Percentiles rank a stretch among this genome's conserved stretches.
phyloP scores from a whole-genome alignment of 306 rosid genomes.

The Citrullus colocynthis region DNA sequence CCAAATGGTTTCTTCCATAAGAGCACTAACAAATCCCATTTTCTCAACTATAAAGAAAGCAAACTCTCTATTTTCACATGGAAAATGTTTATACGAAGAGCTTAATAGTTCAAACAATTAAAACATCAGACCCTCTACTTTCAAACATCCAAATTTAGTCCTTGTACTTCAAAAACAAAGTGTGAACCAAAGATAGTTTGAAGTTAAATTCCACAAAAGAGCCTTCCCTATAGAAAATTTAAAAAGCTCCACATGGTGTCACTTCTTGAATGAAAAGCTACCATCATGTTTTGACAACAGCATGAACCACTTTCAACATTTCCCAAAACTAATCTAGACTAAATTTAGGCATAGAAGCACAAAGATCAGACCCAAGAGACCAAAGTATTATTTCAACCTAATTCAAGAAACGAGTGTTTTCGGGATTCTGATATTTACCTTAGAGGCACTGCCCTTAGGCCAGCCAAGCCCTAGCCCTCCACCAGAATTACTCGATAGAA shows the following conservation, averaged over 20 bases:
- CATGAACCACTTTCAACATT: background rate
- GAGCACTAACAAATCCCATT: background rate
- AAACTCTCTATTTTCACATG: background rate
- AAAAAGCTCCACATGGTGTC: background rate
- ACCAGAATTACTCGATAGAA: slow-evolving; percentile 46
- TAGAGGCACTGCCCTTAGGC: slow-evolving; percentile 71
- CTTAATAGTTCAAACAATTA: background rate
- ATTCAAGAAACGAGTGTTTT: background rate
- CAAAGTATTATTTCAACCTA: background rate
- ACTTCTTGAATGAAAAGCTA: background rate
- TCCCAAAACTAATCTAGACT: background rate
- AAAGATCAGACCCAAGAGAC: background rate
- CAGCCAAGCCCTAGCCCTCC: slow-evolving; percentile 79
- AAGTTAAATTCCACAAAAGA: background rate
- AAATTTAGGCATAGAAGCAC: background rate
- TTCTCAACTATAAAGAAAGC: background rate
- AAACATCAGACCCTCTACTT: background rate
- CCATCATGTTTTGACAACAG: background rate
- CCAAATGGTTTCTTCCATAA: background rate
- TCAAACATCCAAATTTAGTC: background rate
- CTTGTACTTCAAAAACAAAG: background rate
- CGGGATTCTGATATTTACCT: slow-evolving; percentile 30
- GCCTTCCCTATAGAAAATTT: background rate
- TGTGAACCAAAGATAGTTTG: background rate
- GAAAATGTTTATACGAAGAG: background rate